Evolutionary conservation across 2,329 filamentous ascomycete genomes (phyloP).

Genomic region (Neocatenulostroma microsporum): DNA sequence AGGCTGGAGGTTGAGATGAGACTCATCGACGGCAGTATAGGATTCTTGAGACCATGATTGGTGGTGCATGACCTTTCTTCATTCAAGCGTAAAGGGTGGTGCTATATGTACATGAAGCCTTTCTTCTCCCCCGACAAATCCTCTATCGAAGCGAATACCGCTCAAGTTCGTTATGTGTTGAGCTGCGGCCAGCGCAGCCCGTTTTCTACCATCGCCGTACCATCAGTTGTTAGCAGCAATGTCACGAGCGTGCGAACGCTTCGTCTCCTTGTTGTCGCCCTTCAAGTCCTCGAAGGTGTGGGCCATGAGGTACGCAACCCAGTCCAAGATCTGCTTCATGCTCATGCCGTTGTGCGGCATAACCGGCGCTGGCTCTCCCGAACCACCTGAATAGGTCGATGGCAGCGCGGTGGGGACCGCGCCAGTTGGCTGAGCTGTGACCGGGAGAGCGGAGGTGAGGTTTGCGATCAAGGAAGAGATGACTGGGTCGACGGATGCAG

Average conservation of each 20-base stretch:
- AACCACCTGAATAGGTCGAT: constrained; percentile 10
- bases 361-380: not conserved
- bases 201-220: too few relatives aligned
- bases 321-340: constrained; percentile 16
- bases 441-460: constrained; percentile 15
- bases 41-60: too few relatives aligned
- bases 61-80: too few relatives aligned
- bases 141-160: too few relatives aligned
- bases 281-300: constrained; percentile 5
- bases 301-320: constrained; percentile 15
- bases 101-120: too few relatives aligned
- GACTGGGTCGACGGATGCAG: constrained; percentile 13
- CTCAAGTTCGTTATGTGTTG: too few relatives aligned
- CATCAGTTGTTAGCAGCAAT: not conserved
- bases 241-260: constrained; percentile 6
- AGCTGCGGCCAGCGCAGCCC: too few relatives aligned
- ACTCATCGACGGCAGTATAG: too few relatives aligned
- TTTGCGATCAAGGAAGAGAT: constrained; percentile 14
- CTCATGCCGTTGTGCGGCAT: constrained; percentile 11
- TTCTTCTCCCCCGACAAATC: too few relatives aligned
- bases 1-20: too few relatives aligned
- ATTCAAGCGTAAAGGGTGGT: too few relatives aligned
- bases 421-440: constrained; percentile 11
- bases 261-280: not conserved
- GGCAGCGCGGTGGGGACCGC: constrained; percentile 14